Conservation (phyloP, 2,329 filamentous ascomycete species). For the Pseudogymnoascus sp. region DNA sequence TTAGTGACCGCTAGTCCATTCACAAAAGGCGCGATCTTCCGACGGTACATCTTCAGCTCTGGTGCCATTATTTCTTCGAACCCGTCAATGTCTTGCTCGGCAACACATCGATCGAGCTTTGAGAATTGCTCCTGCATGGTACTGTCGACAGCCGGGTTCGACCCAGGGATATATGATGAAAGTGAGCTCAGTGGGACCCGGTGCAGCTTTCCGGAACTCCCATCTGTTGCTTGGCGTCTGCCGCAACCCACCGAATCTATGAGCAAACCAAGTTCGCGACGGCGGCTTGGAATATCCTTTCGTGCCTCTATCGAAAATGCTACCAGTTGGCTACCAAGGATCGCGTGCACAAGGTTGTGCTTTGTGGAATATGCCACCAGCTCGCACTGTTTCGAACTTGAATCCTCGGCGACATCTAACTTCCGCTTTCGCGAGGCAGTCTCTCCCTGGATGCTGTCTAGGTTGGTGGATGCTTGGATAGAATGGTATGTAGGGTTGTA, state of each 20-base stretch:
- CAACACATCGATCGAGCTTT: conserved; percentile 33
- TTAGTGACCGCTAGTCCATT: not conserved
- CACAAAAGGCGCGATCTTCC: not conserved
- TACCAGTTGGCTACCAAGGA: conserved; percentile 58
- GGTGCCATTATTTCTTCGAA: conserved; percentile 38
- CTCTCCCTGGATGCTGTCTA: conserved; percentile 22
- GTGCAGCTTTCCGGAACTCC: conserved; percentile 31
- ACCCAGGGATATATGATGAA: conserved; percentile 24
- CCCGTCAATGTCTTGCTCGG: conserved; percentile 32
- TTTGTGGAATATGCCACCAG: conserved; percentile 60
- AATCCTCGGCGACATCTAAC: conserved; percentile 16
- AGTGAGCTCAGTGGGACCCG: conserved; percentile 12
- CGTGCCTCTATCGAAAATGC: conserved; percentile 64
- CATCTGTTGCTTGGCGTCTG: conserved; percentile 32
- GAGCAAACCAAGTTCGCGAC: conserved; percentile 55
- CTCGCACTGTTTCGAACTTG: conserved; percentile 31
- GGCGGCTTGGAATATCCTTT: conserved; percentile 48
- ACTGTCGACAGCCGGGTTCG: conserved; percentile 19
- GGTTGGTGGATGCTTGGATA: conserved; percentile 37
- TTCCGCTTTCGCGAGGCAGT: conserved; percentile 26
- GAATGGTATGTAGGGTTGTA: conserved; percentile 65
- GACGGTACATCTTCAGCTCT: conserved; percentile 30
- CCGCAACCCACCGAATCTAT: conserved; percentile 71
- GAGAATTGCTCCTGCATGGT: conserved; percentile 19
- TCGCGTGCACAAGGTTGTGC: conserved; percentile 58